Conservation (phyloP, 768 basidiomycete species). For the Leccinum aurantiacum region DNA sequence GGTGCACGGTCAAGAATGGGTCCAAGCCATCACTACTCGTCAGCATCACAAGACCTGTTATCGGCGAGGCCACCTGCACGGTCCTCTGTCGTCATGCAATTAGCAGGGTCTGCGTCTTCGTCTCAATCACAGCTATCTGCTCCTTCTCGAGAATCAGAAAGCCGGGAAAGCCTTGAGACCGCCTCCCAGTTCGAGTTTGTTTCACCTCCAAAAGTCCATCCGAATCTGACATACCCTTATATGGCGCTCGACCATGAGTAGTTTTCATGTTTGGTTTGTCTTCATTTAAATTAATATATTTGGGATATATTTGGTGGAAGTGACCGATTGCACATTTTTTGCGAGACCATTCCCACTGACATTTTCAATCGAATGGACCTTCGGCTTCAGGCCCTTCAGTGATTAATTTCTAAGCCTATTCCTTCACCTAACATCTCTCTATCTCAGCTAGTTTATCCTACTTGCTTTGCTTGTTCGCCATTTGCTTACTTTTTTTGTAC, state of each 20-base stretch:
- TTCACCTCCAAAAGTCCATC: slow-evolving; percentile 44
- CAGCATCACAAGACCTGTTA: slow-evolving; percentile 34
- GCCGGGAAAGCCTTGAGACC: slow-evolving; percentile 56
- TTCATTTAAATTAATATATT: slow-evolving; percentile 14
- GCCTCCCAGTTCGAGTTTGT: slow-evolving; percentile 69
- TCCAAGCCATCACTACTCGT: slow-evolving; percentile 21
- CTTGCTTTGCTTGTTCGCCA: slow-evolving; percentile 23
- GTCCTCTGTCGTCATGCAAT: slow-evolving; percentile 17
- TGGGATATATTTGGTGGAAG: slow-evolving; percentile 14
- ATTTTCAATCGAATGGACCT: slow-evolving; percentile 9
- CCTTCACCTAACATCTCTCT: slow-evolving; percentile 9
- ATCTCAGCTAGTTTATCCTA: slow-evolving; percentile 17
- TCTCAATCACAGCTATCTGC: slow-evolving; percentile 27
- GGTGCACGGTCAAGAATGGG: slow-evolving; percentile 20
- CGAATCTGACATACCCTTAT: slow-evolving; percentile 57
- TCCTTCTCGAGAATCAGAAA: slow-evolving; percentile 32
- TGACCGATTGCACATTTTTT: slow-evolving; percentile 9
- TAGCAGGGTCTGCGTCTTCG: slow-evolving; percentile 28
- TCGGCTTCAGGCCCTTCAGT: neutral
- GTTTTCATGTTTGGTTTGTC: slow-evolving; percentile 17
- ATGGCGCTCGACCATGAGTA: slow-evolving; percentile 48
- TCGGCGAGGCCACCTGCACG: slow-evolving; percentile 9
- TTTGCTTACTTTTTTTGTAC: slow-evolving; percentile 17
- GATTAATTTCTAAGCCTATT: slow-evolving; percentile 8
- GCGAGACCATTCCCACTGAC: slow-evolving; percentile 16